Conservation (phyloP, 805 yeast genomes). For the Metschnikowia peoriensis region DNA sequence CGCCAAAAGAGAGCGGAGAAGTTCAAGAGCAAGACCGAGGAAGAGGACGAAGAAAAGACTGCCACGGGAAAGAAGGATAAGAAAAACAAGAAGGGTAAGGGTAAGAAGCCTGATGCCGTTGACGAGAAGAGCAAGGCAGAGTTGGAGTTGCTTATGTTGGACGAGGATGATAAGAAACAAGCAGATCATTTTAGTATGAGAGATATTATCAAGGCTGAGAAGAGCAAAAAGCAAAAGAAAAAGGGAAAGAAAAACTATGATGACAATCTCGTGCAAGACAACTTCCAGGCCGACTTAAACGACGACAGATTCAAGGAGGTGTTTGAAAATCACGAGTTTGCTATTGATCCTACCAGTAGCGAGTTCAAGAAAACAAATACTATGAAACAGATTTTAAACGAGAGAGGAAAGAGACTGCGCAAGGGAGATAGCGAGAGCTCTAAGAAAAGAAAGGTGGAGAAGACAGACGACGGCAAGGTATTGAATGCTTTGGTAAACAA, state of each 20-base stretch:
- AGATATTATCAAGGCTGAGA: constrained; percentile 73
- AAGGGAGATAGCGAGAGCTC: constrained; percentile 6
- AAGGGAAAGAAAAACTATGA: constrained; percentile 50
- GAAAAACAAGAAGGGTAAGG: constrained; percentile 21
- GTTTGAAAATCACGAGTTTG: constrained; percentile 83
- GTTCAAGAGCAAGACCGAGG: constrained; percentile 57
- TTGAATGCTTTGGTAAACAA: constrained; percentile 44
- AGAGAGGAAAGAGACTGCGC: constrained; percentile 56
- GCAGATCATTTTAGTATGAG: constrained; percentile 72
- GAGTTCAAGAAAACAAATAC: constrained; percentile 85
- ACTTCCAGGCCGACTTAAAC: constrained; percentile 64
- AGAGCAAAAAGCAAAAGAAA: constrained; percentile 49
- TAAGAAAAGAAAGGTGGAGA: constrained; percentile 11
- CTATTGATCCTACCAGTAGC: constrained; percentile 91
- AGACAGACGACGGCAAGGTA: constrained; percentile 4
- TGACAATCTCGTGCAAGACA: constrained; percentile 45
- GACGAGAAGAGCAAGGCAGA: constrained; percentile 51
- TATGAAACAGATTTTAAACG: constrained; percentile 78
- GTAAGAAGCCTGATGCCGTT: constrained; percentile 2
- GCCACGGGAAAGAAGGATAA: constrained; percentile 23
- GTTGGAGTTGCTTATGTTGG: constrained; percentile 70
- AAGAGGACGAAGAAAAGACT: constrained; percentile 48
- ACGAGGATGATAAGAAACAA: constrained; percentile 46
- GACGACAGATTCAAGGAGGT: constrained; percentile 87
- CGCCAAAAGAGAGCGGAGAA: constrained; percentile 79